A percentile compares a stretch with the other conserved stretches of the same genome.
phyloP scores from a whole-genome alignment of 106 monocot species.

The Acanthochlamys bracteata region DNA sequence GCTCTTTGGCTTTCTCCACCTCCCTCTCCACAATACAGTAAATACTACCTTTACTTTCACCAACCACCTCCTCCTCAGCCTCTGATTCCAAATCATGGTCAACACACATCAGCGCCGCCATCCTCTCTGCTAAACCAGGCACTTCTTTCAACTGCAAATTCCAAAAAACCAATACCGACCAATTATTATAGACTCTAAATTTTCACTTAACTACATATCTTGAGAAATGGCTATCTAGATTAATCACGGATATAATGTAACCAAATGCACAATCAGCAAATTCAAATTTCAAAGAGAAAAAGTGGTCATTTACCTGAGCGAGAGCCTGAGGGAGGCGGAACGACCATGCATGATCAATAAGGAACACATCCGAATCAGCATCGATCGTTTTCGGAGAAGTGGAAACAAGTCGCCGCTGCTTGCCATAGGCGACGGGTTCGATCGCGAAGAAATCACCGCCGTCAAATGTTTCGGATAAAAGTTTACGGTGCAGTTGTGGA shows the following conservation, averaged over 20 bases:
- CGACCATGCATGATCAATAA: constrained; percentile 90
- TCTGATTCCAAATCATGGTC: constrained; percentile 42
- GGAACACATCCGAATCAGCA: constrained; percentile 70
- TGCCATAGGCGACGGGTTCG: constrained; percentile 69
- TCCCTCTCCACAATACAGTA: constrained; percentile 48
- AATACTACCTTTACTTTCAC: constrained; percentile 11
- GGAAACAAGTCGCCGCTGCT: constrained; percentile 66
- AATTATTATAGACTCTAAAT: no score
- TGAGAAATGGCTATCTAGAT: no score
- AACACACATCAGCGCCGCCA: constrained; percentile 94
- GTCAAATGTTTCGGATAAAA: constrained; percentile 78
- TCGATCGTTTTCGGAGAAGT: constrained; percentile 25
- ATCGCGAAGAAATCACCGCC: constrained; percentile 71
- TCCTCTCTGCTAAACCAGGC: constrained; percentile 77
- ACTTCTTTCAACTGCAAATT: constrained; percentile 55
- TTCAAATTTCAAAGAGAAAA: no score
- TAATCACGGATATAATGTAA: no score
- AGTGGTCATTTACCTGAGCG: constrained; percentile 77
- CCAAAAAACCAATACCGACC: neutral
- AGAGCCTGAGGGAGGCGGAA: constrained; percentile 83
- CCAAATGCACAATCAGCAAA: no score
- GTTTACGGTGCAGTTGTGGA: constrained; percentile 58
- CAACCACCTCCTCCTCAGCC: constrained; percentile 17
- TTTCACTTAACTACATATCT: no score
- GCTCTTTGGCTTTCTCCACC: constrained; percentile 44